Conservation (phyloP, 164 flowering plant species). For the Chimonanthus salicifolius region DNA sequence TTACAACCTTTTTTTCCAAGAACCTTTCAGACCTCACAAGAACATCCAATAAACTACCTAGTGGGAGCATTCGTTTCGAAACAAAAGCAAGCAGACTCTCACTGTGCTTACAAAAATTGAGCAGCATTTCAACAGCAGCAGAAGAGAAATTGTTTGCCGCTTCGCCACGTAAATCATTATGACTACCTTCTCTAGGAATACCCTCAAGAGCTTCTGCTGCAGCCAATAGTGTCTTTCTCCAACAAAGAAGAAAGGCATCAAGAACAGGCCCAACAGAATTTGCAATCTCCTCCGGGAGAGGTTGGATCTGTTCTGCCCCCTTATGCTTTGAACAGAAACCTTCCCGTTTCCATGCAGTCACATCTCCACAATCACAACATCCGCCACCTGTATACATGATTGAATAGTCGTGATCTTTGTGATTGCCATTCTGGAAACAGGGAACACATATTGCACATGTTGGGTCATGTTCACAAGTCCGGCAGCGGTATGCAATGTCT, state of each 20-base stretch:
- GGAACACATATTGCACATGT: constrained; percentile 98
- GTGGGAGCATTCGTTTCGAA: constrained; percentile 43
- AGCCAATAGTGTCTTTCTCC: constrained; percentile 51
- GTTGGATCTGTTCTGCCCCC: constrained; percentile 88
- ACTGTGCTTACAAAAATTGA: constrained; percentile 76
- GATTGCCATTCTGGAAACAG: constrained; percentile 94
- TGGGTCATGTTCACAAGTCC: constrained; percentile 88
- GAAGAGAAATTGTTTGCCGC: constrained; percentile 50
- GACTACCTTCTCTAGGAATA: constrained; percentile 20
- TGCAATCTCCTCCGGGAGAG: constrained; percentile 61
- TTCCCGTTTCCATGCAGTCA: constrained; percentile 91
- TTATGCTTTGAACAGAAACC: constrained; percentile 94
- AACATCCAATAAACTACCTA: constrained; percentile 58
- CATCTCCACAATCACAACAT: constrained; percentile 99
- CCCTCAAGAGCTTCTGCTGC: constrained; percentile 27
- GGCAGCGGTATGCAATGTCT: constrained; percentile 84
- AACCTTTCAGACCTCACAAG: constrained; percentile 74
- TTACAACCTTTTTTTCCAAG: constrained; percentile 34
- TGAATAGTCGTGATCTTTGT: constrained; percentile 84
- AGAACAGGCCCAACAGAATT: constrained; percentile 67
- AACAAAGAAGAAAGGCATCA: constrained; percentile 47
- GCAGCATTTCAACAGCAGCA: constrained; percentile 68
- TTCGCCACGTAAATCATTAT: constrained; percentile 19
- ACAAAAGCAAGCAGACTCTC: constrained; percentile 91
- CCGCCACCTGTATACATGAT: constrained; percentile 87